Conservation (phyloP, 169 alveolate genomes). For the Eimeria mitis region DNA sequence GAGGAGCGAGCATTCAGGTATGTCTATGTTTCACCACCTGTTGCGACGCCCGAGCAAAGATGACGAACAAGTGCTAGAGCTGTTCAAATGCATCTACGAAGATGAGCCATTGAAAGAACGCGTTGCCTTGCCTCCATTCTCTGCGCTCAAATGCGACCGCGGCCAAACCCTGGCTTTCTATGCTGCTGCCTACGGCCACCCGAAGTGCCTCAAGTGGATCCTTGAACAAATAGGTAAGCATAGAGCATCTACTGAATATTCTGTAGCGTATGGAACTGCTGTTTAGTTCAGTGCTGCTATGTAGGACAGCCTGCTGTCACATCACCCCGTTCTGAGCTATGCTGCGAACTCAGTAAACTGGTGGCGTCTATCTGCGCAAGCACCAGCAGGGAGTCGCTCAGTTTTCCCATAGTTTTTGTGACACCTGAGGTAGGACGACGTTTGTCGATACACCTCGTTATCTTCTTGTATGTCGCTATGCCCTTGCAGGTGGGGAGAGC, state of each 20-base stretch:
- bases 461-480: not conserved
- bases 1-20: constrained; percentile 5
- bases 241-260: not conserved
- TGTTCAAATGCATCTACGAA: constrained; percentile 49
- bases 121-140: constrained; percentile 4
- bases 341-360: not conserved
- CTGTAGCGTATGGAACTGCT: not conserved
- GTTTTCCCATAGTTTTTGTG: not conserved
- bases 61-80: constrained; percentile 32
- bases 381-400: not conserved
- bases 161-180: constrained; percentile 63
- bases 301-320: too few relatives aligned
- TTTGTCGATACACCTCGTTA: not conserved
- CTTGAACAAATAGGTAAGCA: constrained; percentile 34
- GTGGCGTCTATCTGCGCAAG: not conserved
- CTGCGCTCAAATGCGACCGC: constrained; percentile 4
- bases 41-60: constrained; percentile 56
- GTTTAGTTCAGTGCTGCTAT: not conserved
- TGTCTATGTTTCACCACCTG: constrained; percentile 64
- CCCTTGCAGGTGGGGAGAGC: constrained; percentile 31
- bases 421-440: not conserved
- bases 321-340: too few relatives aligned
- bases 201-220: constrained; percentile 52
- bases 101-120: constrained; percentile 29
- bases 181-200: constrained; percentile 71